Percentiles rank a stretch among this genome's conserved stretches.
Evolutionary conservation across 495 filamentous ascomycete genomes (phyloP).

Genomic region (Daldinia grandis): DNA sequence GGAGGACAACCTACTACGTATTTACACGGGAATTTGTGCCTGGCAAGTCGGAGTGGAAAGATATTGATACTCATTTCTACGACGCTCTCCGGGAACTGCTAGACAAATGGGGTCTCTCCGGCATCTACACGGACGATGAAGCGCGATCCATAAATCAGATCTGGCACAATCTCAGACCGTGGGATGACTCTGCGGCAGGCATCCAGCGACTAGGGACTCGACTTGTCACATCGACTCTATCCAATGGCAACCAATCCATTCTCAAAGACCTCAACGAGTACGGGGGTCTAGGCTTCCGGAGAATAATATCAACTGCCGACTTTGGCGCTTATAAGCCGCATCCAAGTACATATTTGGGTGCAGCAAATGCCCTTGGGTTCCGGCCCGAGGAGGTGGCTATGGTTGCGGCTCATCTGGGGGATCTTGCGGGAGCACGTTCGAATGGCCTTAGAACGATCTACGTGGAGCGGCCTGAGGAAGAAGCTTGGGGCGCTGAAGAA

Average conservation of each 20-base stretch:
- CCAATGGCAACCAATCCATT: slow-evolving; percentile 75
- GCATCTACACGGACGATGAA: slow-evolving; percentile 68
- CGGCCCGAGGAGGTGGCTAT: slow-evolving; percentile 70
- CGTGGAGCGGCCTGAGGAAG: slow-evolving; percentile 74
- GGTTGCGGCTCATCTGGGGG: slow-evolving; percentile 79
- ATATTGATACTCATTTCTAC: slow-evolving; percentile 74
- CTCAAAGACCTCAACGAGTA: slow-evolving; percentile 68
- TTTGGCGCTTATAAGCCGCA: slow-evolving; percentile 84
- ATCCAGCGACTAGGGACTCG: slow-evolving; percentile 62
- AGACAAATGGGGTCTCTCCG: slow-evolving; percentile 58
- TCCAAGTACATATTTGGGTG: slow-evolving; percentile 72
- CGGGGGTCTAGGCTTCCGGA: slow-evolving; percentile 67
- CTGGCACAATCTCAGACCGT: slow-evolving; percentile 78
- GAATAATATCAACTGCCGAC: slow-evolving; percentile 70
- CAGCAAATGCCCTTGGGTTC: slow-evolving; percentile 65
- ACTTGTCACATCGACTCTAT: slow-evolving; percentile 70
- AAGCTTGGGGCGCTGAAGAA: slow-evolving; percentile 63
- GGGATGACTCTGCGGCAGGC: slow-evolving; percentile 69
- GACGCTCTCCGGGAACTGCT: slow-evolving; percentile 67
- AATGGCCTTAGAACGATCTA: slow-evolving; percentile 76
- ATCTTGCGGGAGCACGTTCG: slow-evolving; percentile 70
- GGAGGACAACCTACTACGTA: slow-evolving; percentile 67
- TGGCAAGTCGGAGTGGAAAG: slow-evolving; percentile 55
- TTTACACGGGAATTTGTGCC: slow-evolving; percentile 68
- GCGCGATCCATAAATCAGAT: slow-evolving; percentile 62